Conservation (phyloP, 2,329 filamentous ascomycete genomes). For the Penicillium sp. region DNA sequence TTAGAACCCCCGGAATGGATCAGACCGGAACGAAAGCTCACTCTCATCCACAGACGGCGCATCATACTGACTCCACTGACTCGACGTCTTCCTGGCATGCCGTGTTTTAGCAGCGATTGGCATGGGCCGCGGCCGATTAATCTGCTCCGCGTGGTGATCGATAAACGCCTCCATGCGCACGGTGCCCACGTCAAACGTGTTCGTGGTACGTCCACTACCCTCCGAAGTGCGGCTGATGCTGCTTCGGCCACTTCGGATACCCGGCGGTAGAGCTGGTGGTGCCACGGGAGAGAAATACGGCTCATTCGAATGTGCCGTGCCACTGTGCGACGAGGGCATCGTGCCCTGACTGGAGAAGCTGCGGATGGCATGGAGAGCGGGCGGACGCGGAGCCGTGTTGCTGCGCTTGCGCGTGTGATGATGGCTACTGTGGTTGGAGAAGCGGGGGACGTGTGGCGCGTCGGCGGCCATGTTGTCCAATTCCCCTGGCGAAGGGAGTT, state of each 20-base stretch:
- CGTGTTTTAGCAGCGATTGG: conserved; percentile 18
- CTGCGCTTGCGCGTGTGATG: conserved; percentile 86
- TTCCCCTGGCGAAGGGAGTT: conserved; percentile 30
- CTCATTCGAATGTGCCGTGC: conserved; percentile 63
- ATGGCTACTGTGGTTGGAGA: conserved; percentile 59
- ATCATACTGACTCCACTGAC: conserved; percentile 38
- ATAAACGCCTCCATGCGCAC: conserved; percentile 98
- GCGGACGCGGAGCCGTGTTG: conserved; percentile 73
- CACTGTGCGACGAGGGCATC: conserved; percentile 49
- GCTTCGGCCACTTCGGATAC: conserved; percentile 37
- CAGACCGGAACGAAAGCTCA: conserved; percentile 42
- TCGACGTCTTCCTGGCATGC: conserved; percentile 34
- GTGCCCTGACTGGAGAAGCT: conserved; percentile 65
- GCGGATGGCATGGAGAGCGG: conserved; percentile 63
- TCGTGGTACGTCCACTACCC: conserved; percentile 49
- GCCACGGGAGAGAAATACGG: conserved; percentile 47
- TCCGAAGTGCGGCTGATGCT: conserved; percentile 57
- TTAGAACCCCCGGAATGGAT: conserved; percentile 51
- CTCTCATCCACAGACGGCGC: conserved; percentile 38
- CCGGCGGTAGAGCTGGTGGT: conserved; percentile 26
- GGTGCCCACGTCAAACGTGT: conserved; percentile 80
- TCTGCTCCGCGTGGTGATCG: conserved; percentile 46
- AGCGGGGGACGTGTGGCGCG: conserved; percentile 56
- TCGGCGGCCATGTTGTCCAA: conserved; percentile 45
- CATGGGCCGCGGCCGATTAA: conserved; percentile 27